A percentile compares a stretch with the other conserved stretches of the same genome.
These are phyloP conservation scores for Skeletonema costatum DNA, from an alignment of 108 stramenopile species.

Conservation along the genomic window DNA sequence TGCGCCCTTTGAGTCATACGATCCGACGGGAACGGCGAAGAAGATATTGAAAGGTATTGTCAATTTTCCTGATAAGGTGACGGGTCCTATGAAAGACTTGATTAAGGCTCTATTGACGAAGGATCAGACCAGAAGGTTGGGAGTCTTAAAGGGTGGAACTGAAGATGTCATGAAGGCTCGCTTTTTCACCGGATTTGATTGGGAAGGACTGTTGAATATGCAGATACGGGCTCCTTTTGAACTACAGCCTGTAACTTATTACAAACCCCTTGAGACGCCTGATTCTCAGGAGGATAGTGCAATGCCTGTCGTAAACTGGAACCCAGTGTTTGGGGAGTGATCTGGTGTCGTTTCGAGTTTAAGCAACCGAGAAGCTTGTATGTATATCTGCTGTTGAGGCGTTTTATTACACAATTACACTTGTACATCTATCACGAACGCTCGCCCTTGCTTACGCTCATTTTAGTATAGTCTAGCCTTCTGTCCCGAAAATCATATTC, in stretches of 20 bases:
- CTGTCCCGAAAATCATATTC: constrained; percentile 45
- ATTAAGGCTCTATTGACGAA: constrained; percentile 56
- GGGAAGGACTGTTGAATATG: constrained; percentile 63
- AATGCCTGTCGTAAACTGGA: neutral
- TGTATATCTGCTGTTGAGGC: neutral
- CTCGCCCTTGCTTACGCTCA: neutral
- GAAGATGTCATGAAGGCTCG: constrained; percentile 61
- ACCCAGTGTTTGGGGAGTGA: neutral
- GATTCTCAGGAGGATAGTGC: constrained; percentile 6
- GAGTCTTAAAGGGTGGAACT: constrained; percentile 60
- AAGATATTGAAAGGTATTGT: constrained; percentile 74
- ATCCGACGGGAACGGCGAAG: constrained; percentile 82
- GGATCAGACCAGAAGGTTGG: constrained; percentile 62
- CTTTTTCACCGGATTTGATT: constrained; percentile 85
- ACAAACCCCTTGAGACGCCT: constrained; percentile 9
- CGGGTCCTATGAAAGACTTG: constrained; percentile 51
- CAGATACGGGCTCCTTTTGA: constrained; percentile 79
- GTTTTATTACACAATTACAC: neutral
- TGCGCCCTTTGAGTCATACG: constrained; percentile 76
- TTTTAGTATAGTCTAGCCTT: constrained; percentile 30
- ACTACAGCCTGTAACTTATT: constrained; percentile 58
- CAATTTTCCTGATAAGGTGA: constrained; percentile 46
- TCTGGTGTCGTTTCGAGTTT: neutral
- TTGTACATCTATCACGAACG: neutral
- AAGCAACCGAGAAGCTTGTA: neutral